These are phyloP conservation scores for Lunasporangiospora selenospora DNA, from an alignment of 192 early-diverging fungal genomes.

Conservation along the genomic window DNA sequence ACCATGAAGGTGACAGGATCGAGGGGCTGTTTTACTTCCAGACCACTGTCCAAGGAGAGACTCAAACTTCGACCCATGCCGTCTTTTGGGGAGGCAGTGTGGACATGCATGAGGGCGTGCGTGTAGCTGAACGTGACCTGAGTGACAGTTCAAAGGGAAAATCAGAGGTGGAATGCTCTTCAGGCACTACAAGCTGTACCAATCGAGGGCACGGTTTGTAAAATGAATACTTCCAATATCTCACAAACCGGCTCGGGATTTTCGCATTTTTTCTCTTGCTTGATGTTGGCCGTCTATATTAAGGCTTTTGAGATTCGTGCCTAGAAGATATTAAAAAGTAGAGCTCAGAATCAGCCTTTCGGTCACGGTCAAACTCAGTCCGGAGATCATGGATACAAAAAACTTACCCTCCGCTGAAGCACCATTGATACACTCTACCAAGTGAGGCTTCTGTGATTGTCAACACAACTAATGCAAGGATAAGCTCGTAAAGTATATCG, in stretches of 20 bases:
- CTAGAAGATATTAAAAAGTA: slow-evolving; percentile 8
- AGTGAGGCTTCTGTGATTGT: too few relatives aligned
- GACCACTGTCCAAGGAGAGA: too few relatives aligned
- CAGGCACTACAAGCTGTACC: slow-evolving; percentile 15
- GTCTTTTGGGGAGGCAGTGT: too few relatives aligned
- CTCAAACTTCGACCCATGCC: slow-evolving; percentile 10
- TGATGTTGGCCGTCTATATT: slow-evolving; percentile 6
- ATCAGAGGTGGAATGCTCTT: slow-evolving; percentile 7
- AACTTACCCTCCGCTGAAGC: too few relatives aligned
- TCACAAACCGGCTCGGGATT: slow-evolving; percentile 4
- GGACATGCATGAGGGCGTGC: slow-evolving; percentile 6
- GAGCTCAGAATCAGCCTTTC: slow-evolving; percentile 3
- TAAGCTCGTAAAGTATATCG: too few relatives aligned
- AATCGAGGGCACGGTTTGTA: slow-evolving; percentile 7
- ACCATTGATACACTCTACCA: too few relatives aligned
- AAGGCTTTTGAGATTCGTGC: slow-evolving; percentile 2
- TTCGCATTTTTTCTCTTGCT: neutral
- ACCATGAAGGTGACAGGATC: slow-evolving; percentile 8
- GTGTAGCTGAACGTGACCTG: slow-evolving; percentile 8
- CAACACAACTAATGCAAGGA: too few relatives aligned
- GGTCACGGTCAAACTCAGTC: too few relatives aligned
- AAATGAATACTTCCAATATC: slow-evolving; percentile 14
- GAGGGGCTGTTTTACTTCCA: neutral
- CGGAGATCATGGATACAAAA: too few relatives aligned
- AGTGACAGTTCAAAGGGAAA: slow-evolving; percentile 9